These are phyloP conservation scores for Blastomyces silverae DNA, from an alignment of 2,329 filamentous ascomycete genomes.

Conservation along the genomic window DNA sequence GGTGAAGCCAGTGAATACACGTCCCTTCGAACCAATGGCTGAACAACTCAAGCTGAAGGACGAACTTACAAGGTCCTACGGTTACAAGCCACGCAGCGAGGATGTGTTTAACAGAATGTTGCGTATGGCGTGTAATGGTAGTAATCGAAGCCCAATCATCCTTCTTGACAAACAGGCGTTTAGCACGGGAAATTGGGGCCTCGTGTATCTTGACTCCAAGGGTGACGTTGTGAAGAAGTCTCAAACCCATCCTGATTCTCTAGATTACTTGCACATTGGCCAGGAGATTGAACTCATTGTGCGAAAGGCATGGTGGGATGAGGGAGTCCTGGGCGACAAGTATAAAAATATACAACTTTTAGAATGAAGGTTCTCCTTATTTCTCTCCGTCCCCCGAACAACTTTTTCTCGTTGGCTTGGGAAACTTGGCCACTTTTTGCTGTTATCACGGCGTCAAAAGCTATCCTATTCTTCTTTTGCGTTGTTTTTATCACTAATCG, in stretches of 20 bases:
- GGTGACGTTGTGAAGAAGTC: constrained; percentile 6
- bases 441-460: not conserved
- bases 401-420: not conserved
- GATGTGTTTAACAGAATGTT: constrained; percentile 8
- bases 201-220: constrained; percentile 2
- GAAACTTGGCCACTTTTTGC: not conserved
- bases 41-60: not conserved
- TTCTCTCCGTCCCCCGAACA: not conserved
- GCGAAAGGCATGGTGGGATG: not conserved
- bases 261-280: not conserved
- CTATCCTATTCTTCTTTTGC: not conserved
- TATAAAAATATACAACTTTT: constrained; percentile 5
- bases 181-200: not conserved
- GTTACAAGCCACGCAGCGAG: not conserved
- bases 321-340: not conserved
- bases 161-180: constrained; percentile 7
- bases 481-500: not conserved
- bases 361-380: not conserved
- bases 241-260: not conserved
- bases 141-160: constrained; percentile 2
- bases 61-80: not conserved
- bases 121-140: not conserved
- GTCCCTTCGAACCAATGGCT: not conserved
- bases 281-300: constrained; percentile 7
- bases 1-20: not conserved